These are phyloP conservation scores for Protomyces lactucae-debilis DNA, from an alignment of 1,139 yeast genomes.

Conservation along the genomic window DNA sequence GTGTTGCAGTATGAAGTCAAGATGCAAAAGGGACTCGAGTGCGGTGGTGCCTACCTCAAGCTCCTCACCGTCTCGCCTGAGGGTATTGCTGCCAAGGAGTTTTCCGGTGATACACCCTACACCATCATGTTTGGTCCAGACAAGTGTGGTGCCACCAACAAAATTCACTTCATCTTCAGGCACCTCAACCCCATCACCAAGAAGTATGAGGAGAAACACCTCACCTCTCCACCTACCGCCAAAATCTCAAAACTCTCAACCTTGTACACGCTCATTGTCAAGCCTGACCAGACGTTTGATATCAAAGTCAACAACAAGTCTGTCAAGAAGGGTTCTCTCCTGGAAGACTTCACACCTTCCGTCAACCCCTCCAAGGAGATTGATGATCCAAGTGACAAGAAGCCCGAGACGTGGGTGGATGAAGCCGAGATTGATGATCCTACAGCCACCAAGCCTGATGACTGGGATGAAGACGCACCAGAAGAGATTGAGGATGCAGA, in stretches of 20 bases:
- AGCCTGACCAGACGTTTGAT: slow-evolving; percentile 62
- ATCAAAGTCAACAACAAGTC: slow-evolving; percentile 76
- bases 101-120: slow-evolving; percentile 63
- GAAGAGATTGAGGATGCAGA: slow-evolving; percentile 59
- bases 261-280: slow-evolving; percentile 70
- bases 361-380: slow-evolving; percentile 61
- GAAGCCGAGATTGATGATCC: slow-evolving; percentile 63
- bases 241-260: slow-evolving; percentile 53
- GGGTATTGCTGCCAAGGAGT: slow-evolving; percentile 46
- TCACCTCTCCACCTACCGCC: slow-evolving; percentile 63
- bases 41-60: slow-evolving; percentile 89
- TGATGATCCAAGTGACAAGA: slow-evolving; percentile 55
- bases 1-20: slow-evolving; percentile 88
- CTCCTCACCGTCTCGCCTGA: slow-evolving; percentile 50
- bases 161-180: slow-evolving; percentile 68
- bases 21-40: slow-evolving; percentile 65
- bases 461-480: slow-evolving; percentile 71
- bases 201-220: slow-evolving; percentile 61
- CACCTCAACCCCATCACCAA: slow-evolving; percentile 56
- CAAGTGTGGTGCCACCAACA: slow-evolving; percentile 73
- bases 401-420: slow-evolving; percentile 83
- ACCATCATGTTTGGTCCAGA: slow-evolving; percentile 95
- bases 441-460: slow-evolving; percentile 60
- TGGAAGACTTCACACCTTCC: slow-evolving; percentile 57
- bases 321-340: slow-evolving; percentile 62